A percentile compares a stretch with the other conserved stretches of the same genome.
phyloP scores from a whole-genome alignment of 2,329 filamentous ascomycete genomes.

The Coniella vitis region DNA sequence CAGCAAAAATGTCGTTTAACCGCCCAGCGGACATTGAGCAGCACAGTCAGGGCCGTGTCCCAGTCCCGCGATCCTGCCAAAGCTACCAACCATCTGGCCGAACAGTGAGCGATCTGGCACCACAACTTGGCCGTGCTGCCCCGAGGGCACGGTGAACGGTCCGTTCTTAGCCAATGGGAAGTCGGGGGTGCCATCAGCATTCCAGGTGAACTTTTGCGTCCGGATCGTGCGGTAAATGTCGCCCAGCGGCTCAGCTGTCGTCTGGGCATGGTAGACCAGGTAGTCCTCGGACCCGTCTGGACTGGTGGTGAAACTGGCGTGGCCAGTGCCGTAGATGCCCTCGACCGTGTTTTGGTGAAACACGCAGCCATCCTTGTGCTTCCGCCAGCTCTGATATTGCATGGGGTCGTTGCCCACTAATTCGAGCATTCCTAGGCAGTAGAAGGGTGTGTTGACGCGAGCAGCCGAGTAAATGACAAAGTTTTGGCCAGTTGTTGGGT shows the following conservation, averaged over 20 bases:
- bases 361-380: slow-evolving; percentile 27
- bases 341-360: slow-evolving; percentile 29
- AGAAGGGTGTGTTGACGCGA: slow-evolving; percentile 31
- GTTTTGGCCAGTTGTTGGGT: slow-evolving; percentile 29
- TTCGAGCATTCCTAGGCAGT: slow-evolving; percentile 30
- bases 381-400: slow-evolving; percentile 29
- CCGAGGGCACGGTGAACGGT: slow-evolving; percentile 26
- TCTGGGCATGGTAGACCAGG: slow-evolving; percentile 30
- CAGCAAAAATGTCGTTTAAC: too few relatives aligned
- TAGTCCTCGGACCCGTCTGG: slow-evolving; percentile 28
- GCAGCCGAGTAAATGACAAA: slow-evolving; percentile 31
- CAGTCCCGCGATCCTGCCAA: not conserved
- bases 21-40: not conserved
- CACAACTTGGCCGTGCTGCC: slow-evolving; percentile 20
- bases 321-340: slow-evolving; percentile 28
- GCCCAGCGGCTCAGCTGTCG: slow-evolving; percentile 25
- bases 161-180: slow-evolving; percentile 29
- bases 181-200: slow-evolving; percentile 27
- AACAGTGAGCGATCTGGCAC: slow-evolving; percentile 17
- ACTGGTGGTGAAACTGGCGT: slow-evolving; percentile 29
- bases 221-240: slow-evolving; percentile 27
- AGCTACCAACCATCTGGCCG: not conserved
- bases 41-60: not conserved
- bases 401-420: slow-evolving; percentile 30
- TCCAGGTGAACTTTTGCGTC: slow-evolving; percentile 29